Conservation (phyloP, 768 basidiomycete species). For the Pleurotus citrinopileatus region DNA sequence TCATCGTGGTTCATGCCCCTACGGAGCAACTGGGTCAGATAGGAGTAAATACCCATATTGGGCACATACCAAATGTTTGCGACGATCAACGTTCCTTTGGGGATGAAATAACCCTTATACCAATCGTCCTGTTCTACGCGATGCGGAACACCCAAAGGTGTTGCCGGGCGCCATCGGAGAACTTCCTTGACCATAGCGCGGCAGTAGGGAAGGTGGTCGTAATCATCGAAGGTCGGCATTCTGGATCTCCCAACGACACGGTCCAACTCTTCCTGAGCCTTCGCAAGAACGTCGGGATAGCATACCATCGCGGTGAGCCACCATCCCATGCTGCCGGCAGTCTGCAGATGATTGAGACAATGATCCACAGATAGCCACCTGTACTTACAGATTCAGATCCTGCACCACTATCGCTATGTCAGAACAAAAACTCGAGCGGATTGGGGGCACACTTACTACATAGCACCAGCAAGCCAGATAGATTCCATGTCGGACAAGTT, state of each 20-base stretch:
- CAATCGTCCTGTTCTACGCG: slow-evolving; percentile 41
- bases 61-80: slow-evolving; percentile 41
- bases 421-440: not conserved
- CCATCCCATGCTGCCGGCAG: not conserved
- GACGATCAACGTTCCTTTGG: slow-evolving; percentile 45
- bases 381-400: not conserved
- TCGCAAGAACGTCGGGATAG: slow-evolving; percentile 15
- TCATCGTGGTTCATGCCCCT: slow-evolving; percentile 55
- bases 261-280: slow-evolving; percentile 19
- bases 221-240: slow-evolving; percentile 17
- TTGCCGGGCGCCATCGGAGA: slow-evolving; percentile 6
- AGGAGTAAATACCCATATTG: not conserved
- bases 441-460: not conserved
- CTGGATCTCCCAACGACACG: slow-evolving; percentile 19
- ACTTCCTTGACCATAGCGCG: slow-evolving; percentile 12
- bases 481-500: slow-evolving; percentile 5
- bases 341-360: not conserved
- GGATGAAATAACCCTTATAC: slow-evolving; percentile 41
- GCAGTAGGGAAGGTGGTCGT: slow-evolving; percentile 8
- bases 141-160: slow-evolving; percentile 37
- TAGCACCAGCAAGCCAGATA: slow-evolving; percentile 6
- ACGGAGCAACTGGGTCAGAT: not conserved
- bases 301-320: slow-evolving; percentile 10
- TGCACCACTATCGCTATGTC: not conserved
- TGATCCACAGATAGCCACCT: not conserved